Percentiles rank a stretch among this genome's conserved stretches.
phyloP scores from a whole-genome alignment of 129 eudicot species.

The Artemisia argyi region DNA sequence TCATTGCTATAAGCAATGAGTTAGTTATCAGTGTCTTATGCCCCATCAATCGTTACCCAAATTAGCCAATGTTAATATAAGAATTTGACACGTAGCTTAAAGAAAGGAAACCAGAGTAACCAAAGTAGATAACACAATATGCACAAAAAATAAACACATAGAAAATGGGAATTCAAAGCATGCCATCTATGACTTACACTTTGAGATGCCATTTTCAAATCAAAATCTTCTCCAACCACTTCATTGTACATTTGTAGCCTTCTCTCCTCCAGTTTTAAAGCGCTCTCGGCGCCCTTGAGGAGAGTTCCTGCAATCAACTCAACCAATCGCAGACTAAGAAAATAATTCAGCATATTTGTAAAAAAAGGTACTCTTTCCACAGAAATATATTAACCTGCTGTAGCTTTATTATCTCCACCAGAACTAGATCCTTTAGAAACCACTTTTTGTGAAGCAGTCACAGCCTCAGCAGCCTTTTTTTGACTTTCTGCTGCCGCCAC shows the following conservation, averaged over 20 bases:
- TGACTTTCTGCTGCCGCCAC: constrained; percentile 41
- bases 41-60: no score
- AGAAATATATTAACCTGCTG: constrained; percentile 40
- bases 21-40: no score
- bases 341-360: background rate
- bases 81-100: background rate
- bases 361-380: background rate
- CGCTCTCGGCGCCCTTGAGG: constrained; percentile 68
- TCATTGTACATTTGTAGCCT: constrained; percentile 60
- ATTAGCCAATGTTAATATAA: constrained; percentile 5
- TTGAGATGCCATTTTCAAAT: constrained; percentile 37
- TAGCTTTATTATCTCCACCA: constrained; percentile 35
- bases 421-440: constrained; percentile 26
- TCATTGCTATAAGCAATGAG: no score
- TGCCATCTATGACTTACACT: constrained; percentile 43
- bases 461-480: constrained; percentile 36
- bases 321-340: constrained; percentile 13
- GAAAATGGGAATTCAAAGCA: constrained; percentile 15
- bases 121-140: background rate
- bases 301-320: constrained; percentile 49
- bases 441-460: constrained; percentile 35
- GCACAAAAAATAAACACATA: background rate
- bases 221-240: constrained; percentile 46
- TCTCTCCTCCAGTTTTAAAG: constrained; percentile 72
- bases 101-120: background rate